Base-by-base conservation (phyloP, 2,329 filamentous ascomycete genomes). In the Colletotrichum limetticola region DNA sequence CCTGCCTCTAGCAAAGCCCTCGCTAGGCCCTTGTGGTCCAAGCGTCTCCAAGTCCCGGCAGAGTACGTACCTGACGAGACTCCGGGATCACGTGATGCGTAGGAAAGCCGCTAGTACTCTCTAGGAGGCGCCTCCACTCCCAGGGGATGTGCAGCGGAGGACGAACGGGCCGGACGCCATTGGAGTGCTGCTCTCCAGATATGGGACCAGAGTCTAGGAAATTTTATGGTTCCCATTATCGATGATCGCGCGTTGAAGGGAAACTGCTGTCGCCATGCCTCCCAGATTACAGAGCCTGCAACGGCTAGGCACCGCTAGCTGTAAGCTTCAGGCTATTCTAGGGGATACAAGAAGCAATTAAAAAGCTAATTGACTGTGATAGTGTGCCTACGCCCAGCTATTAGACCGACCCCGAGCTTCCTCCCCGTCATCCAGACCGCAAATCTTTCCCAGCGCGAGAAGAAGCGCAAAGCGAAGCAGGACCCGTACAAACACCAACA, bases 401-500 rank as follows among this genome's bases (percentile, higher is more conserved):
- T 87, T 52, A 85, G 83, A 75, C 81, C 84, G 42, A 82, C 83
- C 74, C 86, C 86, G 74, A 86, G 85, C 77, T 86, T 86, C 78
- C 84, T 92, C 78, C 87, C 91, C 77, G 80, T 92, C 80, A 84
- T 89, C 77, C 91, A 94, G 76, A 90, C 90, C 74, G 92, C 93
- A 62, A 90, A 90, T 76, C 81, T 92, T 26, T 90, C 91, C 52
- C 84, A 85, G 64, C 87, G 90, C 76, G 89, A 93, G 76, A 90
- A 90, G 83, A 91, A 91, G 80, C 88, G 90, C 73, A 87, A 89
- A 75, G 89, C 89, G 72, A 91, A 93, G 80, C 90, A 91, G 79
- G 95, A 98, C 78, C 95, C 95, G 0, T 98, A 97, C 80, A 88
- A 92, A 72, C 90, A 93, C 83, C 93, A 93, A 3, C 94, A 97